Percentiles rank a stretch among this genome's conserved stretches.
Conservation (phyloP, 2,329 filamentous ascomycete species). For the Gnomoniopsis sp. region DNA sequence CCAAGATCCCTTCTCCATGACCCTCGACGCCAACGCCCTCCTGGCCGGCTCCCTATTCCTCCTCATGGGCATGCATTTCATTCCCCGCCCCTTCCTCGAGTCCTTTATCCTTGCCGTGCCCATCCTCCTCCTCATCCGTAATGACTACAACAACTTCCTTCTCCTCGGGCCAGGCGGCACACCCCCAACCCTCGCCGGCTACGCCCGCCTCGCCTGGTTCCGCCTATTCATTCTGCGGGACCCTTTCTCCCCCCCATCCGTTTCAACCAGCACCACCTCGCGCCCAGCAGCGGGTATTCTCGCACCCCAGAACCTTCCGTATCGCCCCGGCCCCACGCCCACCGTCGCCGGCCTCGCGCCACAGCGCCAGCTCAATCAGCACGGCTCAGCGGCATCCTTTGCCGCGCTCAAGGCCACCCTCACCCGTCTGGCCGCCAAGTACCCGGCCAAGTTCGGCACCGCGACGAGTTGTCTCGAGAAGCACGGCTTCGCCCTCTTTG, state of each 20-base stretch:
- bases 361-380: slow-evolving; percentile 74
- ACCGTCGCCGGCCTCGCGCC: slow-evolving; percentile 73
- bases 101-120: slow-evolving; percentile 49
- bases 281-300: slow-evolving; percentile 60
- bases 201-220: slow-evolving; percentile 69
- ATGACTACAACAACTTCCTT: slow-evolving; percentile 74
- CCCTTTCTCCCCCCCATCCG: slow-evolving; percentile 57
- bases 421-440: slow-evolving; percentile 43
- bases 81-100: slow-evolving; percentile 46
- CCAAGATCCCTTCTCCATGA: slow-evolving; percentile 50
- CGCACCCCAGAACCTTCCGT: slow-evolving; percentile 47
- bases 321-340: slow-evolving; percentile 62
- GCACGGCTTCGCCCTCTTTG: slow-evolving; percentile 74
- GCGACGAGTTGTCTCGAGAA: slow-evolving; percentile 78
- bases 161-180: slow-evolving; percentile 78
- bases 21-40: slow-evolving; percentile 48
- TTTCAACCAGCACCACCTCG: slow-evolving; percentile 40
- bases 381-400: slow-evolving; percentile 52
- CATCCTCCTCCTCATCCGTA: slow-evolving; percentile 51
- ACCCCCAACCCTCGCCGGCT: slow-evolving; percentile 69
- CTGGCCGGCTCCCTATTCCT: slow-evolving; percentile 42
- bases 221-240: slow-evolving; percentile 69
- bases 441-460: slow-evolving; percentile 50
- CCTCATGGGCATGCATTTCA: slow-evolving; percentile 49
- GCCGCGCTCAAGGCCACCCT: slow-evolving; percentile 52